These are phyloP conservation scores for Holtermannia corniformis DNA, from an alignment of 768 basidiomycete genomes.

Conservation along the genomic window DNA sequence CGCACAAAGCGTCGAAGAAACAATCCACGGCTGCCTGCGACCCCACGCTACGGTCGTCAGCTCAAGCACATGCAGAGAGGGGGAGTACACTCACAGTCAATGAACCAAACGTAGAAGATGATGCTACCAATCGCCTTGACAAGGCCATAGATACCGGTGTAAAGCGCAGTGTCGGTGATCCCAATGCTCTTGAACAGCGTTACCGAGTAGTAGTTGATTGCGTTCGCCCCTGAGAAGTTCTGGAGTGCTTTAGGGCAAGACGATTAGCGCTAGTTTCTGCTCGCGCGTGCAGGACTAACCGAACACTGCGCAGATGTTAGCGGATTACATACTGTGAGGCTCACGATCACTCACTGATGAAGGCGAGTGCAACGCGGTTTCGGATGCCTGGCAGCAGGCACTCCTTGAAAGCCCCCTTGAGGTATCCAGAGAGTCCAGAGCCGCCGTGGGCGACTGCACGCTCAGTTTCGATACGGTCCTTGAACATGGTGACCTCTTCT, in stretches of 20 bases:
- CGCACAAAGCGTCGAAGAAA: constrained; percentile 44
- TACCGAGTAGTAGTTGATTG: constrained; percentile 45
- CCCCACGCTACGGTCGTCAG: constrained; percentile 41
- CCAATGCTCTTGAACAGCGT: constrained; percentile 49
- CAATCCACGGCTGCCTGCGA: constrained; percentile 44
- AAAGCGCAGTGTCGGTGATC: constrained; percentile 41
- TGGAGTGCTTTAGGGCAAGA: too few relatives aligned
- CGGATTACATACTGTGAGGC: too few relatives aligned
- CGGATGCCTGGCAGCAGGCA: constrained; percentile 10
- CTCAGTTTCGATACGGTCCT: constrained; percentile 18
- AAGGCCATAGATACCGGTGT: constrained; percentile 50
- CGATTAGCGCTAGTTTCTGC: too few relatives aligned
- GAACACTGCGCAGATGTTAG: too few relatives aligned
- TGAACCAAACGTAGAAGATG: constrained; percentile 40
- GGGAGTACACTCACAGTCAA: too few relatives aligned
- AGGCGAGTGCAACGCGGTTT: constrained; percentile 33
- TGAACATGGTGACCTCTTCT: constrained; percentile 17
- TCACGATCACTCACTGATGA: too few relatives aligned
- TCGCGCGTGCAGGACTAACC: too few relatives aligned
- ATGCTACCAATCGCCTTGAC: constrained; percentile 39
- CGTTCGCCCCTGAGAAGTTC: constrained; percentile 46
- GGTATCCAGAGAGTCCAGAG: constrained; percentile 15
- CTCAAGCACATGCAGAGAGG: too few relatives aligned
- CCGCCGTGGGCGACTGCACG: constrained; percentile 7
- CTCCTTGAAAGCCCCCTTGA: constrained; percentile 16